phyloP scores from a whole-genome alignment of 2,329 filamentous ascomycete species.

The Ophiostoma quercus region DNA sequence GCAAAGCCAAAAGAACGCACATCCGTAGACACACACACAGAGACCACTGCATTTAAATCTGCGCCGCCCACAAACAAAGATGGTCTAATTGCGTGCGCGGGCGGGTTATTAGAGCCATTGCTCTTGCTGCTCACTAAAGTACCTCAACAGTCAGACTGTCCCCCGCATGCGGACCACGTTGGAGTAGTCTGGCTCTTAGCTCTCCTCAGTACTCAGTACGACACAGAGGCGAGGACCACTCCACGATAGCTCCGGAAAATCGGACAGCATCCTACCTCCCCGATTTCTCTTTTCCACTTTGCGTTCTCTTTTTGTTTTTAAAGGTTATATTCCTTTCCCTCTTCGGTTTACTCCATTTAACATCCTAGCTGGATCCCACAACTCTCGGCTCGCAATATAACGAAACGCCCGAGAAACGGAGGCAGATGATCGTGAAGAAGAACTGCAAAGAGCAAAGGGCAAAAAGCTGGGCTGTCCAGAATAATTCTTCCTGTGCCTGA shows the following conservation, averaged over 20 bases:
- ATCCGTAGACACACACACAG: not conserved
- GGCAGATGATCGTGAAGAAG: not conserved
- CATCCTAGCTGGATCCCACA: not conserved
- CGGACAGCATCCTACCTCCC: not conserved
- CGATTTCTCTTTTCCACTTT: not conserved
- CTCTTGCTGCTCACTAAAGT: not conserved
- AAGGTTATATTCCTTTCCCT: not conserved
- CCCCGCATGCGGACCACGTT: constrained; percentile 1
- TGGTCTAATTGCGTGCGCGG: not conserved
- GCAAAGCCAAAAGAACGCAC: not conserved
- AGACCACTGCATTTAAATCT: not conserved
- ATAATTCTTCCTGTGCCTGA: not conserved
- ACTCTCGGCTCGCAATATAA: not conserved
- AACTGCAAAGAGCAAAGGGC: not conserved
- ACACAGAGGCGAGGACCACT: not conserved
- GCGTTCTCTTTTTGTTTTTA: not conserved
- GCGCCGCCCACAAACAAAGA: not conserved
- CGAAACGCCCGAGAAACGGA: constrained; percentile 11
- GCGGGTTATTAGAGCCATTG: not conserved
- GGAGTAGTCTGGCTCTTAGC: not conserved
- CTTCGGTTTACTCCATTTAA: not conserved
- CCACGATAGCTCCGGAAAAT: not conserved
- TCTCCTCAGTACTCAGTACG: not conserved
- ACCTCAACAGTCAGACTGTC: not conserved
- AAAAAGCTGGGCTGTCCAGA: not conserved